phyloP scores from a whole-genome alignment of 768 basidiomycete genomes.

The Mycena vitilis region DNA sequence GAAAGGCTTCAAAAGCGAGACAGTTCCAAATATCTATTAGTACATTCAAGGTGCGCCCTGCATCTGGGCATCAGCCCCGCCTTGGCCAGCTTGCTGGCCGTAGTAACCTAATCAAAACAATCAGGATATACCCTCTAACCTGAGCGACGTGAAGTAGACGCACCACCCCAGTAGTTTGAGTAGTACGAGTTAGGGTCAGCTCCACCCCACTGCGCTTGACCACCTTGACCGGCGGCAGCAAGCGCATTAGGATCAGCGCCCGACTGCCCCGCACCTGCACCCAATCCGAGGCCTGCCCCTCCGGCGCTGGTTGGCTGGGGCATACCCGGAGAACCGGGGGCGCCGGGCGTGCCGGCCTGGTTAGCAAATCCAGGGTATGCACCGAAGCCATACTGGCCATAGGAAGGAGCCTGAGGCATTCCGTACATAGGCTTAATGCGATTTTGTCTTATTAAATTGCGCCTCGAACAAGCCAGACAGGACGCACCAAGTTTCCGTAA shows the following conservation, averaged over 20 bases:
- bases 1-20: conserved; percentile 27
- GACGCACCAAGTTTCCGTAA: conserved; percentile 84
- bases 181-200: conserved; percentile 82
- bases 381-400: conserved; percentile 84
- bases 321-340: conserved; percentile 69
- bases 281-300: conserved; percentile 65
- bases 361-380: conserved; percentile 79
- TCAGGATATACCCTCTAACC: conserved; percentile 25
- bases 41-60: conserved; percentile 57
- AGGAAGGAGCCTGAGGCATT: conserved; percentile 85
- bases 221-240: conserved; percentile 65
- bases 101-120: conserved; percentile 73
- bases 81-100: conserved; percentile 76
- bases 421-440: conserved; percentile 83
- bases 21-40: conserved; percentile 30
- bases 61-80: conserved; percentile 67
- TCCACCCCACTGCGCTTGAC: conserved; percentile 82
- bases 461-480: conserved; percentile 8
- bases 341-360: conserved; percentile 63
- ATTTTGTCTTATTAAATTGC: conserved; percentile 16
- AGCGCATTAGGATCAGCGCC: conserved; percentile 65
- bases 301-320: conserved; percentile 66
- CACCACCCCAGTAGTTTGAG: conserved; percentile 88
- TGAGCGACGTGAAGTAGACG: conserved; percentile 40
- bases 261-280: conserved; percentile 67